Evolutionary conservation across 768 basidiomycete genomes (phyloP), one percentile per base, ranked within the genome.

Genomic region (Boletus vermiculosoides): DNA sequence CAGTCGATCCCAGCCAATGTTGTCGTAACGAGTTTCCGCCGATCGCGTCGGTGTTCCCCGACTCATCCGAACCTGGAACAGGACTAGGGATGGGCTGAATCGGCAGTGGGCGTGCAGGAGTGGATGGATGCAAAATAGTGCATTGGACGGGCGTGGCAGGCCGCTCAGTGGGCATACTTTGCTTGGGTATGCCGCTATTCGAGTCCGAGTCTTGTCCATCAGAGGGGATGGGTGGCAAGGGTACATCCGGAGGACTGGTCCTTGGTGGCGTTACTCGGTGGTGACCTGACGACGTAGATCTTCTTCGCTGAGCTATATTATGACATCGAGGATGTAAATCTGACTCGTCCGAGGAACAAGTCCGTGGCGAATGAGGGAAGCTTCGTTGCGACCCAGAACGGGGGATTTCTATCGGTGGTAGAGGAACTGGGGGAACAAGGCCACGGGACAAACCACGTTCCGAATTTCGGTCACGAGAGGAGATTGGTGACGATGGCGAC

Each of bases 171-270:
- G 0, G 23, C 16, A 25, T 23, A 20, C 5, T 48, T 33, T 49
- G 22, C 16, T 42, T 28, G 20, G 15, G 22, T 2, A 4, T 9
- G 7, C n/a, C 13, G 20, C 6, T 18, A 22, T 57, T 31, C 11
- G 41, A 48, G 2, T 44, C 23, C 22, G 33, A 0, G 11, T 23
- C 37, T 20, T 48, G 58, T 30, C 52, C 58, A 41, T 31, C 33
- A 40, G 61, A 46, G 4, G 68, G 68, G 39, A 68, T 42, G 6
- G 68, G 64, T 1, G 68, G 68, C 39, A 70, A 51, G 18, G 68
- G 64, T 8, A 48, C 22, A 13, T 52, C 56, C 7, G 68, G 69
- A 46, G 66, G 62, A 36, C 22, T 8, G 25, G 53, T 40, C 20
- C 0, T 53, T 22, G 68, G 61, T 13, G 55, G 58, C 10, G 63